Evolutionary conservation across 2,329 filamentous ascomycete species (phyloP).

Genomic region (Thelonectria blattea): DNA sequence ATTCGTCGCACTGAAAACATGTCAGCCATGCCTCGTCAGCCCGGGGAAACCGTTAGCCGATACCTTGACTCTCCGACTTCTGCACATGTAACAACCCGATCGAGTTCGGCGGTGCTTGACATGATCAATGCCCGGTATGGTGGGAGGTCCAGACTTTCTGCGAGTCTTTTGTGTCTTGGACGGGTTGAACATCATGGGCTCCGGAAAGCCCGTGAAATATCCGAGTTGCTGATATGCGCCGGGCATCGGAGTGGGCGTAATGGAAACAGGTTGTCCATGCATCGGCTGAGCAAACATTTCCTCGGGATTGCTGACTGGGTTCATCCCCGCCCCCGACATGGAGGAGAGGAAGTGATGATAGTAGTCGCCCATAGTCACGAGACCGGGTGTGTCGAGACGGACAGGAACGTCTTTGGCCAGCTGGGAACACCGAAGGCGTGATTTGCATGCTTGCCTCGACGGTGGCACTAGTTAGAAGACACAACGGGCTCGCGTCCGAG

Average conservation of each 20-base stretch:
- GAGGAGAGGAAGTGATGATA: constrained; percentile 63
- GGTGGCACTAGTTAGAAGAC: constrained; percentile 15
- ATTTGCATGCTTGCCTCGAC: constrained; percentile 33
- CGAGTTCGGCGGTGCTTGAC: constrained; percentile 93
- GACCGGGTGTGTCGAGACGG: constrained; percentile 19
- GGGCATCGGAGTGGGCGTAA: constrained; percentile 44
- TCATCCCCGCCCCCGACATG: constrained; percentile 53
- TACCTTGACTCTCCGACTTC: constrained; percentile 84
- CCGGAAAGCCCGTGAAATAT: constrained; percentile 58
- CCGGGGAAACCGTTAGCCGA: constrained; percentile 15
- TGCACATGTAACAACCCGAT: constrained; percentile 92
- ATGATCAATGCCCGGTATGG: constrained; percentile 62
- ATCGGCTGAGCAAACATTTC: constrained; percentile 48
- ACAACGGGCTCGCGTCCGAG: constrained; percentile 12
- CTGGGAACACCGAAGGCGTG: neutral
- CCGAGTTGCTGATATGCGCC: constrained; percentile 54
- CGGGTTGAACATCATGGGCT: constrained; percentile 55
- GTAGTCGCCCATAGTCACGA: constrained; percentile 57
- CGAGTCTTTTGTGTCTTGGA: constrained; percentile 57
- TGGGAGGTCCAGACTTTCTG: constrained; percentile 52
- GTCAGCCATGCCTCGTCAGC: constrained; percentile 7
- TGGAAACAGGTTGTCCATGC: constrained; percentile 40
- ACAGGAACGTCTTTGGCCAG: constrained; percentile 12
- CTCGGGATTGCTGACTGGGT: constrained; percentile 47
- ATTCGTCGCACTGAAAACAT: constrained; percentile 82